Evolutionary conservation across 148 eudicot genomes (phyloP), one percentile per base, ranked within the genome.

Genomic region (Vaccinium vitisidaea): DNA sequence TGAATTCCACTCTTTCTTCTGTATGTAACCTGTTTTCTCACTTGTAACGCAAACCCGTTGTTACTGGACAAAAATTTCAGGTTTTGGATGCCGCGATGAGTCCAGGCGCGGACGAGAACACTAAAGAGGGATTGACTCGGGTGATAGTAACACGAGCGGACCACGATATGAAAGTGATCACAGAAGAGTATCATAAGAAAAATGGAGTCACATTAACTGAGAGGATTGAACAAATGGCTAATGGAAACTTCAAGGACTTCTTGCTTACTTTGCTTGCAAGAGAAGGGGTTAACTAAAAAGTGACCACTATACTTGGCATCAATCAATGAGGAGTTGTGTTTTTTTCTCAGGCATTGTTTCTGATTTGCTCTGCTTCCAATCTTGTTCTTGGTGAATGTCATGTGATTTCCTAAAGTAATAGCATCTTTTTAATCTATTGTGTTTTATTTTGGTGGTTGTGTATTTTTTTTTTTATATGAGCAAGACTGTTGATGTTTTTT

Each of bases 241-340:
- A 91, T 71, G 98, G 98, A 71, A 94, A 90, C 90, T 69, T 87
- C 65, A 95, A 88, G 84, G 98, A 95, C 71, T 94, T 94, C 84
- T 83, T 95, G 90, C 91, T 92, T 11, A 85, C 93, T 50, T 86
- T 95, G 88, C 80, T 91, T 80, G 89, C 93, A 15, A 92, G 92
- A 87, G 92, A 85, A 87, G 77, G 25, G 83, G 84, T 48, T 79
- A 69, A 69, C 3, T 75, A 43, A 50, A 1, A 75, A 46, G 15
- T 75, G 25, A 46, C 6, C 54, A 1, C 79, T 46, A 21, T 21
- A 69, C 32, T 30, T 30, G 74, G 36, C 43, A 69, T 16, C 19
- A 27, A 4, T 69, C 74, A 69, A 48, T 75, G 54, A 43, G 54
- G 48, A 43, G 25, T 75, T 75, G 14, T 43, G 53, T 48, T 43